Conservation (phyloP, 805 yeast genomes). For the Danielia reshetovae region DNA sequence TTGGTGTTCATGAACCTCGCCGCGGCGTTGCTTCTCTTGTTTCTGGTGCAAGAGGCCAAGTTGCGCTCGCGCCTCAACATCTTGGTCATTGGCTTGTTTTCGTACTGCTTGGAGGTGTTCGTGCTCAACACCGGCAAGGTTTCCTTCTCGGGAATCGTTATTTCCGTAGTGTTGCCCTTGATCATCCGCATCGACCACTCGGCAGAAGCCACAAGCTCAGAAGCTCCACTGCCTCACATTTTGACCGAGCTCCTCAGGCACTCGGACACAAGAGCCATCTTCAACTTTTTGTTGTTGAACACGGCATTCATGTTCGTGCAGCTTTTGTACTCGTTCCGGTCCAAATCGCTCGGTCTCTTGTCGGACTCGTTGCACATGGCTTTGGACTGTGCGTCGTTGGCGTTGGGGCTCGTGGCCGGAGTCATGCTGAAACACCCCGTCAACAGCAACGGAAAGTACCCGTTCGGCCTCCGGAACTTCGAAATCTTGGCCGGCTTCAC, state of each 20-base stretch:
- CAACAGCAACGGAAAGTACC: conserved; percentile 62
- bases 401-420: conserved; percentile 87
- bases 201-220: conserved; percentile 1
- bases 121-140: conserved; percentile 8
- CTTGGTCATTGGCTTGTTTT: conserved; percentile 8
- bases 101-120: conserved; percentile 13
- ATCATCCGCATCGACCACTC: conserved; percentile 9
- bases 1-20: conserved; percentile 12
- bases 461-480: conserved; percentile 80
- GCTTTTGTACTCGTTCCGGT: conserved; percentile 83
- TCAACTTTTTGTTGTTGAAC: conserved; percentile 79
- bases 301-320: conserved; percentile 94
- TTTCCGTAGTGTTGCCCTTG: conserved; percentile 10
- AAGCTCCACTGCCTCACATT: conserved; percentile 13
- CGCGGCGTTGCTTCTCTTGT: conserved; percentile 10
- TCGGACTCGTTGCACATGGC: conserved; percentile 97
- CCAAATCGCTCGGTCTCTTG: conserved; percentile 84
- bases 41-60: conserved; percentile 8
- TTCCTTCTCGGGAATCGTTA: conserved; percentile 3
- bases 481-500: conserved; percentile 95
- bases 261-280: conserved; percentile 79
- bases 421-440: conserved; percentile 40
- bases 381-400: conserved; percentile 84
- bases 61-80: conserved; percentile 8
- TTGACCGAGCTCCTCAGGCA: conserved; percentile 32